Base-by-base conservation (phyloP, 2,329 filamentous ascomycete genomes). In the Canariomyces notabilis region DNA sequence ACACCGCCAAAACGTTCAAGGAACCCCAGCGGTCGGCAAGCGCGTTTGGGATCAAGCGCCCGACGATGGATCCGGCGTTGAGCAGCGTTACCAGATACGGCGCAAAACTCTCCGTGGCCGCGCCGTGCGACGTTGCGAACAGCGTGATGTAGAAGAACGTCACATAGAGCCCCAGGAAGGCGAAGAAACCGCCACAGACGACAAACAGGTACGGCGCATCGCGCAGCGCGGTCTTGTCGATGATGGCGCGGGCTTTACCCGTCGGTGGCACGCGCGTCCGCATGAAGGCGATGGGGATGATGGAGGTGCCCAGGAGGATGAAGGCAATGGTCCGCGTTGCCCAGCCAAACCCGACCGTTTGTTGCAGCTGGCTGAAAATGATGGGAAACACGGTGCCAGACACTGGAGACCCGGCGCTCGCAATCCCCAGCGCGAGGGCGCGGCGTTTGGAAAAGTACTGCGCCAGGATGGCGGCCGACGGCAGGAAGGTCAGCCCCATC, bases 321-420 rank as follows among this genome's bases (percentile, higher is more conserved):
- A 82, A 83, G 22, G 77, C 77, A 44, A 82, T 67, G 15, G 59
- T 57, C n/a, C 65, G 64, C 52, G 74, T 68, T 3, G 76, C 64
- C 52, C 63, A 65, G 11, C 60, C 59, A 40, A 72, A 67, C 41
- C 67, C 61, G 40, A 68, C 55, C n/a, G 51, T 22, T 3, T 46
- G 47, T 42, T 57, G 45, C 19, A 64, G 51, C 18, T 48, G 49
- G 37, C 53, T 58, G 60, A 75, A 70, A 23, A 74, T 59, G 50
- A 76, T 64, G 2, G 71, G 70, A 46, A 71, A 72, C 29, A 75
- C 59, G 49, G 74, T 67, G 9, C 73, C 72, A 44, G 62, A 66
- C 14, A 70, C 45, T 12, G 64, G 64, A 2, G 63, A 66, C 2
- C 67, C 68, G 7, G 45, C 51, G 33, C 51, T 54, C 1, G 68